Conservation (phyloP, 1,284 basidiomycete genomes). For the Cryptococcus amylolentus region DNA sequence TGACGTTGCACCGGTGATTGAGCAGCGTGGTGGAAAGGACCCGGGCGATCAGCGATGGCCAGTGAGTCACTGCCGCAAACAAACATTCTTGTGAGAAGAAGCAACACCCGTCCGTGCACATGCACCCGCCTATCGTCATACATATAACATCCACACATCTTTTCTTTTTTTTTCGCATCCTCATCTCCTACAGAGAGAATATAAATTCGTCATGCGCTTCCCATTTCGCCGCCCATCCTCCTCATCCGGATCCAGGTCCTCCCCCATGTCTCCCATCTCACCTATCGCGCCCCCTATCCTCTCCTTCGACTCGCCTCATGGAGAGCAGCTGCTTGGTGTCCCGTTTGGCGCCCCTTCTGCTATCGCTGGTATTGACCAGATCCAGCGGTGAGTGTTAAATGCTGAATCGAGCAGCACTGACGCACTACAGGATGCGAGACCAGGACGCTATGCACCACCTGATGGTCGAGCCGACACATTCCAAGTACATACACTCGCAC, state of each 20-base stretch:
- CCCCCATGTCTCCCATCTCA: not conserved
- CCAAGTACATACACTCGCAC: slow-evolving; percentile 22
- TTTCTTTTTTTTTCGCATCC: not conserved
- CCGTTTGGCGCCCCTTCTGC: not conserved
- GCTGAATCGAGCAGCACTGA: not conserved
- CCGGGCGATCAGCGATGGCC: too few relatives aligned
- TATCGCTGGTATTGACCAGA: slow-evolving; percentile 2
- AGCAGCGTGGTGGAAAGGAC: too few relatives aligned
- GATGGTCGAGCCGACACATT: slow-evolving; percentile 29
- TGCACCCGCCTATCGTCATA: not conserved
- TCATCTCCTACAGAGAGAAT: too few relatives aligned
- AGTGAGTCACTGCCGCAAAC: too few relatives aligned
- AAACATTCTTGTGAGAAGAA: too few relatives aligned
- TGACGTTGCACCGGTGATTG: too few relatives aligned
- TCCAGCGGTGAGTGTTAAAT: slow-evolving; percentile 5
- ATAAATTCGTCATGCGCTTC: not conserved
- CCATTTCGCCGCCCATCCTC: not conserved
- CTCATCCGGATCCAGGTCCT: not conserved
- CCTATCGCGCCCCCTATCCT: not conserved
- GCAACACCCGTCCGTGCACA: too few relatives aligned
- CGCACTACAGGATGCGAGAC: slow-evolving; percentile 17
- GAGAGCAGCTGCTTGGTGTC: not conserved
- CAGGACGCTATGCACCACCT: slow-evolving; percentile 22
- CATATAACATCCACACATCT: not conserved
- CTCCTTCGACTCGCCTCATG: too few relatives aligned